Conservation (phyloP, 2,329 filamentous ascomycete genomes). For the Tolypocladium inflatum region DNA sequence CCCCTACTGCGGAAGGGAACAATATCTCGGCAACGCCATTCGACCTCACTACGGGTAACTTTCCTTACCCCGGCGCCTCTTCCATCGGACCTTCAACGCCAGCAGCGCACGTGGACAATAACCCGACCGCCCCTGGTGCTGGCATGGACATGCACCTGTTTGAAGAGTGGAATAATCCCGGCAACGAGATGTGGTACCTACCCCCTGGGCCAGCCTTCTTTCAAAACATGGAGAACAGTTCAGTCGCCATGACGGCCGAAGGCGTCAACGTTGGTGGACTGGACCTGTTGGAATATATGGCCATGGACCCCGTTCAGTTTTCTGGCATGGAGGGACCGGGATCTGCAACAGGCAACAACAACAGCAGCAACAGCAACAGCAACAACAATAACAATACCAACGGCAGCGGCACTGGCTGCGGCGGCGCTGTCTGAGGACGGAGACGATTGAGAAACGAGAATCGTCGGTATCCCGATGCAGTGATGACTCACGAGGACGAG, state of each 20-base stretch:
- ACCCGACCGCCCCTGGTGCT: slow-evolving; percentile 6
- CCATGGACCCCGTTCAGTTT: slow-evolving; percentile 42
- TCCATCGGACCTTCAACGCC: slow-evolving; percentile 43
- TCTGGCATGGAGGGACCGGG: slow-evolving; percentile 21
- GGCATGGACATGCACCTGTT: slow-evolving; percentile 33
- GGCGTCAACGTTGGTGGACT: slow-evolving; percentile 58
- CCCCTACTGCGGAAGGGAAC: slow-evolving; percentile 27
- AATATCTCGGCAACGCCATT: slow-evolving; percentile 57
- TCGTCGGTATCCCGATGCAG: background rate
- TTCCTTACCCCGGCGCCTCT: slow-evolving; percentile 41
- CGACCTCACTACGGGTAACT: slow-evolving; percentile 44
- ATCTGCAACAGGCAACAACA: slow-evolving; percentile 4
- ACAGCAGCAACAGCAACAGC: background rate
- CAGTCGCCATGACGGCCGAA: slow-evolving; percentile 57
- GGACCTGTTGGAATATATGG: slow-evolving; percentile 60
- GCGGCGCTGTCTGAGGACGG: background rate
- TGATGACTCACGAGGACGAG: background rate
- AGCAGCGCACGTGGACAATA: slow-evolving; percentile 26
- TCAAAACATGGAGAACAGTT: slow-evolving; percentile 52
- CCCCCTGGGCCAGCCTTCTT: slow-evolving; percentile 55
- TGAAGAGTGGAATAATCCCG: slow-evolving; percentile 45
- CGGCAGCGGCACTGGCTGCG: background rate
- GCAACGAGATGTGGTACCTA: slow-evolving; percentile 58
- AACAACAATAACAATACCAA: background rate
- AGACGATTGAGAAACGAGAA: background rate